Evolutionary conservation across 306 rosid genomes (phyloP).

Genomic region (Rosa persica): DNA sequence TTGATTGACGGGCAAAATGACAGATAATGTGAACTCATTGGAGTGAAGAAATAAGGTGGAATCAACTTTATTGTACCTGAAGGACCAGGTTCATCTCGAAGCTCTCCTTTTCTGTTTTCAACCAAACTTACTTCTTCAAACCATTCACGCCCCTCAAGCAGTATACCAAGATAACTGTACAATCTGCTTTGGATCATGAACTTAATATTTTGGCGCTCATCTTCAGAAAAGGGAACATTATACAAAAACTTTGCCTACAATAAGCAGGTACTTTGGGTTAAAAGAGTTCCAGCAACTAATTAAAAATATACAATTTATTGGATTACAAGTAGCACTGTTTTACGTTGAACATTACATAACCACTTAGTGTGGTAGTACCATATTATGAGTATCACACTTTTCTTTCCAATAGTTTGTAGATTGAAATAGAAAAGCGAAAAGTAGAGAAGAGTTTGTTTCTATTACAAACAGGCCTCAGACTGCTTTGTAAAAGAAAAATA

Average conservation of each 20-base stretch:
- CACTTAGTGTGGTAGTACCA: not conserved
- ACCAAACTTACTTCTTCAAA: constrained; percentile 63
- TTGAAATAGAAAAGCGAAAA: not conserved
- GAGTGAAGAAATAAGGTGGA: not conserved
- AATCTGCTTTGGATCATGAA: constrained; percentile 58
- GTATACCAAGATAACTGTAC: constrained; percentile 49
- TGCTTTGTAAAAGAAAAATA: not conserved
- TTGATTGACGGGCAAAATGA: not conserved
- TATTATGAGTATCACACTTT: not conserved
- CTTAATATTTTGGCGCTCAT: constrained; percentile 59
- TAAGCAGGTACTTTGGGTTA: constrained; percentile 17
- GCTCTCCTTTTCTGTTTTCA: constrained; percentile 28
- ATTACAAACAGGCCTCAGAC: not conserved
- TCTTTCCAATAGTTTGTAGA: not conserved
- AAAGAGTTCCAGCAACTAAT: not conserved
- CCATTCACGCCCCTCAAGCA: constrained; percentile 62
- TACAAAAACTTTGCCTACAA: constrained; percentile 66
- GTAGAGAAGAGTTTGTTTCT: not conserved
- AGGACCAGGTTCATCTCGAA: constrained; percentile 40
- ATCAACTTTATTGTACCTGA: constrained; percentile 44
- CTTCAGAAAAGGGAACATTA: constrained; percentile 55
- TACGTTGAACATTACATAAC: not conserved
- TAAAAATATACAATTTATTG: not conserved
- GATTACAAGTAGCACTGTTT: constrained; percentile 2
- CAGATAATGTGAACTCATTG: not conserved